These are phyloP conservation scores for Ustulina deusta DNA, from an alignment of 2,329 filamentous ascomycete species.

Conservation along the genomic window DNA sequence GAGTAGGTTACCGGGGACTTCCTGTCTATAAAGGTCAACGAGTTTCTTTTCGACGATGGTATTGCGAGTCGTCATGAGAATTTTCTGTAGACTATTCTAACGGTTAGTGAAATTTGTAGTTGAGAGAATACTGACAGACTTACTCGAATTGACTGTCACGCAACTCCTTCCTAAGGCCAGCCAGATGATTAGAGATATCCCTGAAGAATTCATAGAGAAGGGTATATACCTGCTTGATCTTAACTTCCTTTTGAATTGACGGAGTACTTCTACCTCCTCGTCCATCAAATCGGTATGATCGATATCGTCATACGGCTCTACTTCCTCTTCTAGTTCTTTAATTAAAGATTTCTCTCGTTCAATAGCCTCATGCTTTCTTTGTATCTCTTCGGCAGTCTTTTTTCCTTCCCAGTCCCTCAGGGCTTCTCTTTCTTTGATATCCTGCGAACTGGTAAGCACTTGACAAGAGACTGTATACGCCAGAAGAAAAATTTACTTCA, in stretches of 20 bases:
- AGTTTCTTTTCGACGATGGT: constrained; percentile 50
- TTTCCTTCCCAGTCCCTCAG: constrained; percentile 13
- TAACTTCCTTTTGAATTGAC: background rate
- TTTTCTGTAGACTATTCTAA: constrained; percentile 36
- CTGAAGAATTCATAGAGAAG: too few species aligned
- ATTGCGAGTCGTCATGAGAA: constrained; percentile 56
- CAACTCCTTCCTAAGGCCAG: constrained; percentile 1
- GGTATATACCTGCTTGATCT: constrained; percentile 19
- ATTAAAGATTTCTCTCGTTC: background rate
- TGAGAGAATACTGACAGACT: background rate
- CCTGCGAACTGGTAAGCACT: constrained; percentile 41
- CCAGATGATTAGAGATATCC: background rate
- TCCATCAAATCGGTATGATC: background rate
- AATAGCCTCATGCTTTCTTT: constrained; percentile 2
- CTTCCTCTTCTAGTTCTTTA: background rate
- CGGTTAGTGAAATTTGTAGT: background rate
- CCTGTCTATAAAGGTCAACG: constrained; percentile 45
- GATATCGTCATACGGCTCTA: background rate
- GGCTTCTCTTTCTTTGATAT: constrained; percentile 44
- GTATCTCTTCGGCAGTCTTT: constrained; percentile 12
- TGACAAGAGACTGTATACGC: background rate
- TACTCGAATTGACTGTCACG: constrained; percentile 31
- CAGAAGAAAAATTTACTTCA: constrained; percentile 50
- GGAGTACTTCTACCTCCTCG: constrained; percentile 16
- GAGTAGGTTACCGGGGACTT: constrained; percentile 44